phyloP scores from a whole-genome alignment of 306 rosid genomes.

The Rubus parviflorus region DNA sequence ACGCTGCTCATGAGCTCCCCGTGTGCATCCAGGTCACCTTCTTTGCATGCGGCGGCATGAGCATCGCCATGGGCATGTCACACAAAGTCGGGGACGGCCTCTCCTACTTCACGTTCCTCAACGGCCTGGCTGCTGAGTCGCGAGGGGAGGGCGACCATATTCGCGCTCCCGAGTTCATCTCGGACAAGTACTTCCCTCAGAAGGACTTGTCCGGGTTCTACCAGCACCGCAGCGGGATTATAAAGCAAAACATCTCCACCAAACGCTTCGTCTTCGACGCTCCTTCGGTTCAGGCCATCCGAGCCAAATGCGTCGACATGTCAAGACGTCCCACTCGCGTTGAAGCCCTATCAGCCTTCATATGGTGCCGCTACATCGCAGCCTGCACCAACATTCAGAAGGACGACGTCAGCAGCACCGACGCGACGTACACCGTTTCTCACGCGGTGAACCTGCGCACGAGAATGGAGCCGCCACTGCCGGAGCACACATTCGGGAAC shows the following conservation, averaged over 20 bases:
- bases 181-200: slow-evolving; percentile 36
- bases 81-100: slow-evolving; percentile 17
- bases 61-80: slow-evolving; percentile 13
- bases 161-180: slow-evolving; percentile 15
- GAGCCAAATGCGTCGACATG: slow-evolving; percentile 4
- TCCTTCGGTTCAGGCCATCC: slow-evolving; percentile 13
- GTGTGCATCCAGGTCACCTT: slow-evolving; percentile 14
- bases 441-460: slow-evolving; percentile 36
- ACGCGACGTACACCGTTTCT: slow-evolving; percentile 7
- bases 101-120: slow-evolving; percentile 9
- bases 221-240: not conserved
- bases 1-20: slow-evolving; percentile 11
- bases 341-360: slow-evolving; percentile 45
- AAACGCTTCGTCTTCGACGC: slow-evolving; percentile 34
- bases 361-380: slow-evolving; percentile 34
- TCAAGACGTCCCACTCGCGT: slow-evolving; percentile 34
- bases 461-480: slow-evolving; percentile 38
- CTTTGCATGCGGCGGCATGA: slow-evolving; percentile 16
- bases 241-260: slow-evolving; percentile 13
- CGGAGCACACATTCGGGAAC: slow-evolving; percentile 37
- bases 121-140: slow-evolving; percentile 18
- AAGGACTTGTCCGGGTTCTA: slow-evolving; percentile 18
- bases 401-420: not conserved
- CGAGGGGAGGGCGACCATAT: slow-evolving; percentile 5
- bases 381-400: slow-evolving; percentile 10